Base-by-base conservation (phyloP, 2,329 filamentous ascomycete genomes). In the Beauveria varroae region DNA sequence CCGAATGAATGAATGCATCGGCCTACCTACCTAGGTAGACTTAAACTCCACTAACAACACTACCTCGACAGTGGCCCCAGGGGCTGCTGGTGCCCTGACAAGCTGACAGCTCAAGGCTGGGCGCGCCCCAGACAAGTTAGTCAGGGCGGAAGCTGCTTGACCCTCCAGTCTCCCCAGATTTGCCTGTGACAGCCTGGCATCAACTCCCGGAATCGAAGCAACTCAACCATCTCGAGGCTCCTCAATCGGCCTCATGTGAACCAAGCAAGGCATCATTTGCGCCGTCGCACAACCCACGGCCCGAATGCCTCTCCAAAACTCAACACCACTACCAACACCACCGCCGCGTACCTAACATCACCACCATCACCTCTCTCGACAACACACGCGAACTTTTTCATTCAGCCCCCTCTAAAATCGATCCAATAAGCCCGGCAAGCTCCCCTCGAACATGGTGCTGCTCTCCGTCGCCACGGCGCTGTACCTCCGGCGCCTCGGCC, bases 401-500 rank as follows among this genome's bases (percentile, higher is more conserved):
- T 44, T n/a, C 10, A 59, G 43, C 24, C 7, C 10, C 22, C 12
- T 6, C 57, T 22, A 14, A 37, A 37, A 14, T 0, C 34, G 34
- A 37, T 14, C 34, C 34, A 14, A 14, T 0, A 14, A 37, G 34
- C 34, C 5, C 34, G 5, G 34, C 34, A 37, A 37, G 34, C 34
- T 37, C 12, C 34, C 30, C 12, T 12, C 34, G 30, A 37, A 14
- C 5, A 72, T 72, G 49, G 18, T 51, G 70, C 68, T 72, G 50
- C 56, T 68, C 60, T 70, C 70, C 34, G 64, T 63, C 55, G 68
- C 67, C 34, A 72, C 71, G 59, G 67, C 71, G 56, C 65, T 74
- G 40, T 74, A 71, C 63, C 60, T 74, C 40, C 75, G 75, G 40
- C 75, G 76, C 30, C 62, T 75, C 55, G 65, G 75, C 40, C 76